phyloP scores from a whole-genome alignment of 164 flowering plant species.

The Warburgia ugandensis region DNA sequence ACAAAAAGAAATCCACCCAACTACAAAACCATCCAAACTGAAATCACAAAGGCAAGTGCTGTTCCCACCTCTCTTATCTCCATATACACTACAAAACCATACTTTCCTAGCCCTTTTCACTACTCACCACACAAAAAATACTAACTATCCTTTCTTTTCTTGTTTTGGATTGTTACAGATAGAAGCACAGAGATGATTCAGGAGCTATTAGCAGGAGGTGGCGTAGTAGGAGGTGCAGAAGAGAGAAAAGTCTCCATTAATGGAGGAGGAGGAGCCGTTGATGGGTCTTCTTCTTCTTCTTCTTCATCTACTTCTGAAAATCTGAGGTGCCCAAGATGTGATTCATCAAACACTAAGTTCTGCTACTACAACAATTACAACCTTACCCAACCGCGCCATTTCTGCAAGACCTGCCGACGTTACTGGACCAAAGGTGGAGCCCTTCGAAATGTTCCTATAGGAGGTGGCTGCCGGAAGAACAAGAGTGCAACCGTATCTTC shows the following conservation, averaged over 20 bases:
- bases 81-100: conserved; percentile 14
- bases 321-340: conserved; percentile 46
- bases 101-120: conserved; percentile 18
- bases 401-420: conserved; percentile 56
- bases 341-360: conserved; percentile 48
- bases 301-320: conserved; percentile 19
- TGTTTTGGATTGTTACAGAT: conserved; percentile 16
- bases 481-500: conserved; percentile 16
- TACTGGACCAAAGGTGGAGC: conserved; percentile 70
- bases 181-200: conserved; percentile 35
- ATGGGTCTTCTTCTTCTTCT: conserved; percentile 17
- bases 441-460: conserved; percentile 51
- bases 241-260: conserved; percentile 19
- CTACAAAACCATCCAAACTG: no score
- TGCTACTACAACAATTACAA: conserved; percentile 65
- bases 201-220: conserved; percentile 30
- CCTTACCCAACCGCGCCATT: conserved; percentile 60
- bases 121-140: conserved; percentile 9
- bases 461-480: conserved; percentile 48
- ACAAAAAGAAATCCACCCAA: conserved; percentile 7
- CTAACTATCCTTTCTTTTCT: conserved; percentile 17
- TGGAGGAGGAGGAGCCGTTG: conserved; percentile 13
- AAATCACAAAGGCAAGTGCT: conserved; percentile 11
- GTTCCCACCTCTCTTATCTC: conserved; percentile 7
- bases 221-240: conserved; percentile 11